Conservation (phyloP, 441 rosid species). For the Adansonia madagascariensis region DNA sequence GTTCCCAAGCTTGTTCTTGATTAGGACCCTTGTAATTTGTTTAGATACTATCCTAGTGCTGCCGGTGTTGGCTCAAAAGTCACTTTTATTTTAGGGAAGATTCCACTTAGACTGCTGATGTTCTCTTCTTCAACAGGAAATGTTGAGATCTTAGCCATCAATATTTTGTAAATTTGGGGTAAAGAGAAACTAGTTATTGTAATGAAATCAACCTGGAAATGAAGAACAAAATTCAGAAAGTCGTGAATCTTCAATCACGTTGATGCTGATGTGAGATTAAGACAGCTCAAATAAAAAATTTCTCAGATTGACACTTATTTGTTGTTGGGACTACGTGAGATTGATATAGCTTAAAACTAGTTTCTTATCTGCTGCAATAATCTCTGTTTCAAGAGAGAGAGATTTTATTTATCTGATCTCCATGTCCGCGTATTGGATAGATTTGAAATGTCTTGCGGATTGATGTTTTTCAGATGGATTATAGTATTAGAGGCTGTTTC, state of each 20-base stretch:
- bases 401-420: not conserved
- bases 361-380: not conserved
- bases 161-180: not conserved
- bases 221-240: not conserved
- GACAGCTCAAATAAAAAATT: not conserved
- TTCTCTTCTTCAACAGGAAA: conserved; percentile 13
- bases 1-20: conserved; percentile 30
- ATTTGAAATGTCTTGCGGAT: not conserved
- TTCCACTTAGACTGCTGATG: conserved; percentile 2
- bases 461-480: not conserved
- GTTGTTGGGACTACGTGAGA: not conserved
- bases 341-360: not conserved
- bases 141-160: not conserved
- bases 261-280: conserved; percentile 22
- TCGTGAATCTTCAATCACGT: not conserved
- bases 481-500: too few relatives aligned
- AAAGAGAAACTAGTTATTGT: not conserved
- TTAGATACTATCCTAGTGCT: not conserved
- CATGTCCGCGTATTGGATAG: not conserved
- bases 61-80: not conserved
- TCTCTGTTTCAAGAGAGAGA: not conserved
- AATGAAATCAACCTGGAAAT: too few relatives aligned
- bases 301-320: not conserved
- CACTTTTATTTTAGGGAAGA: not conserved
- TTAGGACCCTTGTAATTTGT: conserved; percentile 30